phyloP scores from a whole-genome alignment of 192 early-diverging fungal species.

The Lobulomyces angularis region DNA sequence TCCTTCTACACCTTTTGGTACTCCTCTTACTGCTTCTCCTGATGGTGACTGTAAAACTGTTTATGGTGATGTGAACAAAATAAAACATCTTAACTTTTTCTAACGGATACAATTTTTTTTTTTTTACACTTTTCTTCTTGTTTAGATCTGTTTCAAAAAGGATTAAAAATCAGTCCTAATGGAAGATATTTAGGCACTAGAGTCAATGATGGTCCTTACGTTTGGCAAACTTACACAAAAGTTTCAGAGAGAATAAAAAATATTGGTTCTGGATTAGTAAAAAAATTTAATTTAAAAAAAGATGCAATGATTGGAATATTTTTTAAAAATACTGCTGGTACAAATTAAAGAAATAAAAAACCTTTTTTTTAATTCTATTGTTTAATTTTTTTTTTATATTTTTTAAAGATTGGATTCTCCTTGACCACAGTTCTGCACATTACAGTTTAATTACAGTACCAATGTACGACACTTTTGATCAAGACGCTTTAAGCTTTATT shows the following conservation, averaged over 20 bases:
- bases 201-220: slow-evolving; percentile 11
- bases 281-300: slow-evolving; percentile 5
- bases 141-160: slow-evolving; percentile 22
- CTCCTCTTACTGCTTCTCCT: slow-evolving; percentile 2
- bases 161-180: slow-evolving; percentile 10
- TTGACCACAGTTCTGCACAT: neutral
- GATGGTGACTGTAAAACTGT: slow-evolving; percentile 7
- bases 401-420: neutral
- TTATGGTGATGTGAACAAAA: slow-evolving; percentile 11
- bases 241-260: slow-evolving; percentile 18
- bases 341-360: neutral
- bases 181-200: slow-evolving; percentile 21
- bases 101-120: too few species aligned
- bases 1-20: slow-evolving; percentile 9
- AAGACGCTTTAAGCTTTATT: slow-evolving; percentile 70
- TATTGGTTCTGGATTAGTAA: slow-evolving; percentile 25
- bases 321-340: slow-evolving; percentile 11
- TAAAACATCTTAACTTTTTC: neutral
- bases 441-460: slow-evolving; percentile 41
- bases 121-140: too few species aligned
- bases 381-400: slow-evolving; percentile 3
- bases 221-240: slow-evolving; percentile 20
- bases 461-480: slow-evolving; percentile 82
- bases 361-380: neutral
- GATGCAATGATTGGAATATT: slow-evolving; percentile 14